Conservation (phyloP, 805 yeast species). For the Wickerhamiella cacticola region DNA sequence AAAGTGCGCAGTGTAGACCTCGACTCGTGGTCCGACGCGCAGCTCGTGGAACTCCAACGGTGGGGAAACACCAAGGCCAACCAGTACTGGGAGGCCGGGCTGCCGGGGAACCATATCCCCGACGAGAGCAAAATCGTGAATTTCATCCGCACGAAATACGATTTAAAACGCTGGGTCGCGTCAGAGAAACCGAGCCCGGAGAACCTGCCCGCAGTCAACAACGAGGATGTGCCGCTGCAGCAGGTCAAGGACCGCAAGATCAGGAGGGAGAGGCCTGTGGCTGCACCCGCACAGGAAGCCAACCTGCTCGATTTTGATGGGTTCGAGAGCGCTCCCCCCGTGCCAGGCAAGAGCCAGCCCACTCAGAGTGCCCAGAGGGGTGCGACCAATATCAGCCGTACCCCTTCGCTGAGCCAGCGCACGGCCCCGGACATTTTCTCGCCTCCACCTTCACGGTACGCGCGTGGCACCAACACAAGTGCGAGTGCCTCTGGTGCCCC, state of each 20-base stretch:
- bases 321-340: conserved; percentile 12
- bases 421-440: background rate
- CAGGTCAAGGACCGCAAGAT: background rate
- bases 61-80: conserved; percentile 85
- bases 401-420: background rate
- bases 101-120: conserved; percentile 62
- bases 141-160: conserved; percentile 87
- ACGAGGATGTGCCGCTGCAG: conserved; percentile 13
- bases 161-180: conserved; percentile 69
- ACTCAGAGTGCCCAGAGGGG: background rate
- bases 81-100: conserved; percentile 67
- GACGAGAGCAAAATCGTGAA: conserved; percentile 76
- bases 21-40: conserved; percentile 95
- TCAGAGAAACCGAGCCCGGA: conserved; percentile 48
- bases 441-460: background rate
- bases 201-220: conserved; percentile 24
- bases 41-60: conserved; percentile 62
- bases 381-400: background rate
- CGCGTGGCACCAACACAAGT: background rate
- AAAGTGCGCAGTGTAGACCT: conserved; percentile 87
- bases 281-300: background rate
- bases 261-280: background rate
- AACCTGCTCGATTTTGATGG: conserved; percentile 21
- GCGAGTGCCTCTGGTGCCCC: background rate
- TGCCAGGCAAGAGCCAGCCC: conserved; percentile 7